These are phyloP conservation scores for Xenosphaeropsis pyriputrescens DNA, from an alignment of 2,329 filamentous ascomycete genomes.

Conservation along the genomic window DNA sequence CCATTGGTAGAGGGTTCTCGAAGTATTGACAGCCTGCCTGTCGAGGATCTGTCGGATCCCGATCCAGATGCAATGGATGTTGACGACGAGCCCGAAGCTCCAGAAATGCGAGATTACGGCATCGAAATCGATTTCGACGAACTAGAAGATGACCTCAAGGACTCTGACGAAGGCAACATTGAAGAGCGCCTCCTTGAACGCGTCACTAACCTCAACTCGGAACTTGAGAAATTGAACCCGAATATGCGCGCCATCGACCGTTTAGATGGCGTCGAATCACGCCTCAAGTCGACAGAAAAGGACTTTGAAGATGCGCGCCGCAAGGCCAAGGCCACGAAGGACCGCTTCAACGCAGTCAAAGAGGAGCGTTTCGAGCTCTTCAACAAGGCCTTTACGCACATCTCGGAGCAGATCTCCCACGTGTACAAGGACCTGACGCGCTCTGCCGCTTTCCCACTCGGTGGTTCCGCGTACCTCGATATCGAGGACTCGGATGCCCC, in stretches of 20 bases:
- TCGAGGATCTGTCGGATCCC: conserved; percentile 61
- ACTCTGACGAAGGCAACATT: conserved; percentile 53
- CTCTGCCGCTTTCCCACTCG: conserved; percentile 81
- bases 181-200: conserved; percentile 68
- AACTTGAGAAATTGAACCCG: conserved; percentile 88
- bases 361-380: conserved; percentile 78
- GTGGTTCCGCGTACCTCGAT: conserved; percentile 77
- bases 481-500: conserved; percentile 90
- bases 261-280: conserved; percentile 69
- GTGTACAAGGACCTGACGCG: conserved; percentile 95
- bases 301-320: conserved; percentile 79
- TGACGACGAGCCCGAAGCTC: conserved; percentile 52
- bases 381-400: conserved; percentile 89
- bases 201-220: conserved; percentile 57
- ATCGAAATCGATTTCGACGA: conserved; percentile 78
- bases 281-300: conserved; percentile 70
- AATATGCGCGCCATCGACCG: conserved; percentile 95
- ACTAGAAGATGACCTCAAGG: conserved; percentile 69
- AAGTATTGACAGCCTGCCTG: conserved; percentile 65
- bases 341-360: conserved; percentile 74
- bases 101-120: conserved; percentile 72
- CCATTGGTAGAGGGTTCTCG: conserved; percentile 61
- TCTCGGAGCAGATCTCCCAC: conserved; percentile 82
- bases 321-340: conserved; percentile 58
- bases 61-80: conserved; percentile 89